Base-by-base conservation (phyloP, 495 filamentous ascomycete genomes). In the Xylaria grammica region DNA sequence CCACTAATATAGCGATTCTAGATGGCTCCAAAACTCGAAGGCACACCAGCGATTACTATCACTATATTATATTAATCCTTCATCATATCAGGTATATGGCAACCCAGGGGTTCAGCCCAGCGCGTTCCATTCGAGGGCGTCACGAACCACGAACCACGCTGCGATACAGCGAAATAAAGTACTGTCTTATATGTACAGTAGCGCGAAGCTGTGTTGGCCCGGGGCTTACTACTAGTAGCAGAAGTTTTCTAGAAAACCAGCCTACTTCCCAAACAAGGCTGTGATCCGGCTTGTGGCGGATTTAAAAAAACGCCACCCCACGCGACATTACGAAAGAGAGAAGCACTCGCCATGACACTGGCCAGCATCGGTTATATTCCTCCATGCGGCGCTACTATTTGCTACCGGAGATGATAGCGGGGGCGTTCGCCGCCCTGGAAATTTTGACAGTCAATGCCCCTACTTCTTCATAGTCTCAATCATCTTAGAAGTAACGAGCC, bases 221-320 rank as follows among this genome's bases (percentile, higher is more conserved):
- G 56, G 48, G 48, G 10, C 56, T 45, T 22, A 9, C 54, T 48
- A n/a, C n/a, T 40, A 42, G 7, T 42, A 6, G 5, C 40, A 40
- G 59, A 62, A 62, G 24, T 22, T 13, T 42, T 62, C 59, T 62
- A 62, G 60, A 62, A 62, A 17, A 32, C 4, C 32, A 8, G 22
- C 9, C 36, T 17, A 45, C 15, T 54, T 53, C 49, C 60, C n/a
- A 54, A 62, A 54, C 36, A 20, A 46, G 60, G 34, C 38, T 53
- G 49, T 54, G 38, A 62, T 34, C 60, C 60, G 60, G 9, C 49
- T n/a, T 8, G 7, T 45, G 34, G 19, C n/a, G 40, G 34, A 13
- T n/a, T 13, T 24, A 8, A 34, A 30, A n/a, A 29, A 32, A 6
- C 36, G 48, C 34, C 38, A 27, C 48, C 9, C 20, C 36, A 50